A percentile compares a stretch with the other conserved stretches of the same genome.
Evolutionary conservation across 1,284 basidiomycete species (phyloP).

Genomic region (Boletus mariae): DNA sequence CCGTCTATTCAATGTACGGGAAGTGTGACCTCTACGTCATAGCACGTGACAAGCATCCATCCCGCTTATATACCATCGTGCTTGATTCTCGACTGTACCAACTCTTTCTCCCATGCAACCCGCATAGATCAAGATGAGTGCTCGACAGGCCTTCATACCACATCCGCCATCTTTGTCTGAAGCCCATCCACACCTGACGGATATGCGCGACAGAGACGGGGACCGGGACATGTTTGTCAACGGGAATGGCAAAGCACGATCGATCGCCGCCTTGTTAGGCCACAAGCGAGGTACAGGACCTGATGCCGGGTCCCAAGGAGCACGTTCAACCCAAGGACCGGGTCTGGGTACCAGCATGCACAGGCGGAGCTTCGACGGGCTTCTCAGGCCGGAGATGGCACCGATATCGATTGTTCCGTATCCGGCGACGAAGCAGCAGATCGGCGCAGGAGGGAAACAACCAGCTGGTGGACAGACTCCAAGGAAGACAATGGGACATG

Average conservation of each 20-base stretch:
- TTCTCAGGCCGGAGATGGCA: slow-evolving; percentile 18
- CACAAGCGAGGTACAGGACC: slow-evolving; percentile 11
- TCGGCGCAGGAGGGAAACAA: slow-evolving; percentile 2
- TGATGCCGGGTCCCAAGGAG: slow-evolving; percentile 1
- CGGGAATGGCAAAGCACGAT: slow-evolving; percentile 16
- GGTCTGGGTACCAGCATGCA: slow-evolving; percentile 9
- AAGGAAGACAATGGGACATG: slow-evolving; percentile 10
- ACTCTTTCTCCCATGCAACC: neutral
- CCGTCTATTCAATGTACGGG: too few relatives aligned
- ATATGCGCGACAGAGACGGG: slow-evolving; percentile 7
- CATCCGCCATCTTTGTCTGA: slow-evolving; percentile 17
- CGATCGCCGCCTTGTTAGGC: slow-evolving; percentile 22
- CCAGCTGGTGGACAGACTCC: slow-evolving; percentile 17
- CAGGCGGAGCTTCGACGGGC: slow-evolving; percentile 23
- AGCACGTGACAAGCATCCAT: slow-evolving; percentile 12
- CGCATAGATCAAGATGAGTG: slow-evolving; percentile 19
- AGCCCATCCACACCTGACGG: slow-evolving; percentile 2
- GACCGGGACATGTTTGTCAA: slow-evolving; percentile 2
- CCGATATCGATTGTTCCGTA: slow-evolving; percentile 28
- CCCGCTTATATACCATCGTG: slow-evolving; percentile 8
- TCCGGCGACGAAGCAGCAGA: slow-evolving; percentile 5
- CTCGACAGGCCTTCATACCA: slow-evolving; percentile 28
- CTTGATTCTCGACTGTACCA: neutral
- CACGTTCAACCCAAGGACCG: slow-evolving; percentile 2
- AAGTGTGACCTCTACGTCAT: neutral